Evolutionary conservation across 2,329 filamentous ascomycete species (phyloP).

Genomic region (Acrocalymma vagum): DNA sequence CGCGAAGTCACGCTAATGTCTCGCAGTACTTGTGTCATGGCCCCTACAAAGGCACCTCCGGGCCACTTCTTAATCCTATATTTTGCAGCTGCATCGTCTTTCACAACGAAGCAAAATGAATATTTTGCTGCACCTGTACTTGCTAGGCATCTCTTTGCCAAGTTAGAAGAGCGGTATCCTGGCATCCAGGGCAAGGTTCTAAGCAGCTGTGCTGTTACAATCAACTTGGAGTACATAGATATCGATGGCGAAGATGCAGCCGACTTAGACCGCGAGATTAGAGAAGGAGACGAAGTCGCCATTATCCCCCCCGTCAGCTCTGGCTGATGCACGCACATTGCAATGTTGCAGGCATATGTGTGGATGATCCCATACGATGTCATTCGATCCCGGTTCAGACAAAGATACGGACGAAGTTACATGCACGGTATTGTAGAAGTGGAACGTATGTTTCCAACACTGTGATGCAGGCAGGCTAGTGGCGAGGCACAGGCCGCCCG

Average conservation of each 20-base stretch:
- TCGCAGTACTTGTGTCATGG: constrained; percentile 37
- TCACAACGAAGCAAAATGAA: constrained; percentile 74
- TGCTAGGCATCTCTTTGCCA: constrained; percentile 69
- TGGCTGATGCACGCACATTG: constrained; percentile 69
- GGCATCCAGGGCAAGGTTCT: constrained; percentile 76
- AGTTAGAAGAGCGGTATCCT: constrained; percentile 73
- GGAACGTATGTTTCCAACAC: too few relatives aligned
- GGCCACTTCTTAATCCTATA: constrained; percentile 84
- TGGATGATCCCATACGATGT: too few relatives aligned
- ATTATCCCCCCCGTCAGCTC: constrained; percentile 91
- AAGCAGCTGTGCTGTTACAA: constrained; percentile 76
- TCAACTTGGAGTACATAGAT: constrained; percentile 85
- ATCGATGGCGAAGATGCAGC: constrained; percentile 62
- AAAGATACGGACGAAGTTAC: too few relatives aligned
- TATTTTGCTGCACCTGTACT: constrained; percentile 71
- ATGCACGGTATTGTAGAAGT: too few relatives aligned
- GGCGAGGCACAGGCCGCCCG: too few relatives aligned
- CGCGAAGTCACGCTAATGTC: constrained; percentile 21
- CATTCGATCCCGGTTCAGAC: too few relatives aligned
- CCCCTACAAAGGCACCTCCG: constrained; percentile 57
- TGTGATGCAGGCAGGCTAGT: too few relatives aligned
- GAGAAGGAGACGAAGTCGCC: constrained; percentile 82
- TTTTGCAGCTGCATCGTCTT: constrained; percentile 79
- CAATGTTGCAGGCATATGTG: too few relatives aligned
- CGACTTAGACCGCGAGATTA: constrained; percentile 61